These are phyloP conservation scores for Aspergillus puulaauensis DNA, from an alignment of 2,329 filamentous ascomycete species.

Conservation along the genomic window DNA sequence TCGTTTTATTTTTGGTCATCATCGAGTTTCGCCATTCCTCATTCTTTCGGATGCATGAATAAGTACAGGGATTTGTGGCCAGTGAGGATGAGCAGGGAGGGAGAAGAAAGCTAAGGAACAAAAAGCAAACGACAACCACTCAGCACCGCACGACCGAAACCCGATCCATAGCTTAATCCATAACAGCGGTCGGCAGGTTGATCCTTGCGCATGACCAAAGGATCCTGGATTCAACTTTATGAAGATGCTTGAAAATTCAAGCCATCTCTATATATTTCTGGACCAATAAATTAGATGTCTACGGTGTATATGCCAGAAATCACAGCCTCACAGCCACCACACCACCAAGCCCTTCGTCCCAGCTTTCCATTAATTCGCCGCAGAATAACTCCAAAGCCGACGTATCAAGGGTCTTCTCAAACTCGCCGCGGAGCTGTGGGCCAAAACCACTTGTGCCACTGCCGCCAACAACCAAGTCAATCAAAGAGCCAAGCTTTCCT, in stretches of 20 bases:
- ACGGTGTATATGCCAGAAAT: not conserved
- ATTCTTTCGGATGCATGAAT: not conserved
- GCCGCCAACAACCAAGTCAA: conserved; percentile 37
- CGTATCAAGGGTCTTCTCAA: conserved; percentile 38
- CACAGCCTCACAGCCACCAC: conserved; percentile 33
- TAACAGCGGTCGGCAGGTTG: not conserved
- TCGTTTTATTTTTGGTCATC: not conserved
- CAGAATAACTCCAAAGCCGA: conserved; percentile 44
- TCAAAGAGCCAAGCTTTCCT: conserved; percentile 42
- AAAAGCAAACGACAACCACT: not conserved
- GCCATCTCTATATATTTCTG: not conserved
- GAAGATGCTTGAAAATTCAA: not conserved
- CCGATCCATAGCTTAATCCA: not conserved
- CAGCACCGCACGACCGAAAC: not conserved
- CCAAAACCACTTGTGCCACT: conserved; percentile 19
- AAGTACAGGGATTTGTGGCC: not conserved
- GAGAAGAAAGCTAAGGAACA: not conserved
- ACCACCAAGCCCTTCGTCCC: conserved; percentile 47
- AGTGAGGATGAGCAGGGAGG: not conserved
- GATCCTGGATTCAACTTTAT: not conserved
- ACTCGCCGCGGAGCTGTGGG: conserved; percentile 27
- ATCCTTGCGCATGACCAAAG: not conserved
- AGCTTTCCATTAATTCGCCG: conserved; percentile 48
- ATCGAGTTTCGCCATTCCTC: not conserved
- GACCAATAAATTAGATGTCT: not conserved